These are phyloP conservation scores for Leptomonas seymouri DNA, from an alignment of 208 protist genomes.

Conservation along the genomic window DNA sequence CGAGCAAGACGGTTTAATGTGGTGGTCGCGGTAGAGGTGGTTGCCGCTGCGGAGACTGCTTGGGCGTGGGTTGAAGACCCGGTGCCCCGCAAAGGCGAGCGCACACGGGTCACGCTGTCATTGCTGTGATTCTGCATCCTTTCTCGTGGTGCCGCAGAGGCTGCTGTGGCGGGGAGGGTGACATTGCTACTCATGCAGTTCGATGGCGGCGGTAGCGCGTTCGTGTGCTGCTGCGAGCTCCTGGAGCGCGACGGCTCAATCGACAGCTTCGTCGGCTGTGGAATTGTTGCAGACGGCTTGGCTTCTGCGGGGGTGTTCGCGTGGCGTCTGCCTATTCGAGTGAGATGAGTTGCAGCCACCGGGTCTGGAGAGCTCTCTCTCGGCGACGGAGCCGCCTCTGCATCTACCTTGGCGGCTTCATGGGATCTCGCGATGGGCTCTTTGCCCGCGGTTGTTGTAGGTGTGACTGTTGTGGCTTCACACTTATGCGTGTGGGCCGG, in stretches of 20 bases:
- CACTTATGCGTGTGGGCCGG: background rate
- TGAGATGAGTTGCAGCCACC: background rate
- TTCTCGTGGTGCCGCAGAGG: background rate
- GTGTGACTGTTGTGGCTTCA: too few species aligned
- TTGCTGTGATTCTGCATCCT: background rate
- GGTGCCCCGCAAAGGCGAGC: background rate
- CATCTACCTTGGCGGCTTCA: too few species aligned
- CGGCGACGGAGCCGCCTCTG: background rate
- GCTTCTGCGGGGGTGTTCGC: slow-evolving; percentile 12
- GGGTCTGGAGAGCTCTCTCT: background rate
- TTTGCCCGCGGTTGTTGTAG: background rate
- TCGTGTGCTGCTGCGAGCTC: slow-evolving; percentile 10
- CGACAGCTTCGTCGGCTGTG: slow-evolving; percentile 9
- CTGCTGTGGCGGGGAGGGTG: too few species aligned
- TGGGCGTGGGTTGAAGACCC: background rate
- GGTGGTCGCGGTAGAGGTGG: background rate
- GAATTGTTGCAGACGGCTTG: slow-evolving; percentile 15
- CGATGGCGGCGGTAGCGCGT: background rate
- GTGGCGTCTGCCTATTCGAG: background rate
- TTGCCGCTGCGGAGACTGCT: background rate
- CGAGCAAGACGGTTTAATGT: slow-evolving; percentile 40
- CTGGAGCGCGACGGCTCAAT: slow-evolving; percentile 11
- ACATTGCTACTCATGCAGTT: too few species aligned
- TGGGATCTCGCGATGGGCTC: too few species aligned
- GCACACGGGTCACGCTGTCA: background rate